phyloP scores from a whole-genome alignment of 2,329 filamentous ascomycete genomes.

The Pestalotiopsis sp. region DNA sequence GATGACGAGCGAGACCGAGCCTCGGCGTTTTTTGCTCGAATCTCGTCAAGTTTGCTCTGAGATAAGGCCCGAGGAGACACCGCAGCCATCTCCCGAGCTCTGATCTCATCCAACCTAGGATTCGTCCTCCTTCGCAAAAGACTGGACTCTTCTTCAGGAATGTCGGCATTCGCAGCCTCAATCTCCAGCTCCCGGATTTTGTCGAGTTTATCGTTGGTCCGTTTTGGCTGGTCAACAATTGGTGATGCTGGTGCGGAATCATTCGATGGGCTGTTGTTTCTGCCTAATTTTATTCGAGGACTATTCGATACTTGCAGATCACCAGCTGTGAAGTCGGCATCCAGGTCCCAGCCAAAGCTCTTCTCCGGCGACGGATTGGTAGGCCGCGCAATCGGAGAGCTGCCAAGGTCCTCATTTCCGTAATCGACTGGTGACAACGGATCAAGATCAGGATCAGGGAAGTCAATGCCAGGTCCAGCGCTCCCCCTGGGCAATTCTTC shows the following conservation, averaged over 20 bases:
- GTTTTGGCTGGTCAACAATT: slow-evolving; percentile 17
- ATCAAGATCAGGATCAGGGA: slow-evolving; percentile 17
- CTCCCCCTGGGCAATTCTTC: neutral
- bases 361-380: slow-evolving; percentile 45
- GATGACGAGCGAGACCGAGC: slow-evolving; percentile 42
- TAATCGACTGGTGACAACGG: slow-evolving; percentile 16
- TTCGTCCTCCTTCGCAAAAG: slow-evolving; percentile 29
- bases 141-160: slow-evolving; percentile 21
- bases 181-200: slow-evolving; percentile 37
- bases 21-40: slow-evolving; percentile 50
- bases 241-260: slow-evolving; percentile 11
- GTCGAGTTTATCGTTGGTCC: slow-evolving; percentile 36
- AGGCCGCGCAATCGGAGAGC: slow-evolving; percentile 20
- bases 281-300: slow-evolving; percentile 47
- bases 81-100: slow-evolving; percentile 43
- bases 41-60: slow-evolving; percentile 53
- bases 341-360: slow-evolving; percentile 57
- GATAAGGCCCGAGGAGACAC: slow-evolving; percentile 49
- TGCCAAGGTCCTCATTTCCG: slow-evolving; percentile 14
- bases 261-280: slow-evolving; percentile 22
- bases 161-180: slow-evolving; percentile 26
- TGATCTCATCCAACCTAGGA: slow-evolving; percentile 52
- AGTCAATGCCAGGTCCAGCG: no score
- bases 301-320: slow-evolving; percentile 59
- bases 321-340: slow-evolving; percentile 59